These are phyloP conservation scores for Wakefieldia striispora DNA, from an alignment of 768 basidiomycete species.

Conservation along the genomic window DNA sequence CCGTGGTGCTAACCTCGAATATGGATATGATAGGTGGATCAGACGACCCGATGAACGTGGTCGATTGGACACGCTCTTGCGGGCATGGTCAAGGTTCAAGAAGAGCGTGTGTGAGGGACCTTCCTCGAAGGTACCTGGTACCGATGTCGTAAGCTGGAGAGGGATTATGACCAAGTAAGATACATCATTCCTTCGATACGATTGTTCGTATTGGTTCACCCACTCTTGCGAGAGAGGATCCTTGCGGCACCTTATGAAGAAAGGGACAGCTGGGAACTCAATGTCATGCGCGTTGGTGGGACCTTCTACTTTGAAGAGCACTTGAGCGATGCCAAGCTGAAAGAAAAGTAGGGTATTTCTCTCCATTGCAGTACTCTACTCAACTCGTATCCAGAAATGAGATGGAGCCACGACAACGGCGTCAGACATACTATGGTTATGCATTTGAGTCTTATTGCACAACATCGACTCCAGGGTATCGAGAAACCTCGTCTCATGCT, in stretches of 20 bases:
- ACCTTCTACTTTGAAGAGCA: slow-evolving; percentile 79
- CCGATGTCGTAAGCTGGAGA: slow-evolving; percentile 70
- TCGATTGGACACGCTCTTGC: slow-evolving; percentile 66
- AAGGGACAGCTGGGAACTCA: slow-evolving; percentile 75
- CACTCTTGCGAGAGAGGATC: slow-evolving; percentile 55
- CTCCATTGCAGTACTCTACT: not conserved
- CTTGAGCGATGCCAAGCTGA: slow-evolving; percentile 52
- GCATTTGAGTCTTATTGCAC: slow-evolving; percentile 91
- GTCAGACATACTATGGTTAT: slow-evolving; percentile 80
- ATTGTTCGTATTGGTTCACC: slow-evolving; percentile 13
- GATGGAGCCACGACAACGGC: slow-evolving; percentile 59
- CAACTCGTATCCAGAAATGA: slow-evolving; percentile 48
- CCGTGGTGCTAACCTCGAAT: slow-evolving; percentile 55
- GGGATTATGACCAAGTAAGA: slow-evolving; percentile 83
- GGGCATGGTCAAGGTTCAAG: slow-evolving; percentile 49
- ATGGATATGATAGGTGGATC: slow-evolving; percentile 75
- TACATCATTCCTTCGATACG: not conserved
- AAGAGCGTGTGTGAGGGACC: slow-evolving; percentile 33
- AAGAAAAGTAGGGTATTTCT: slow-evolving; percentile 55
- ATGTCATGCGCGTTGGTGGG: slow-evolving; percentile 73
- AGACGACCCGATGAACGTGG: slow-evolving; percentile 62
- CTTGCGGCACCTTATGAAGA: slow-evolving; percentile 82
- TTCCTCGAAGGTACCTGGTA: slow-evolving; percentile 35
- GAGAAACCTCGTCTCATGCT: slow-evolving; percentile 26
- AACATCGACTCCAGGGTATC: slow-evolving; percentile 28